Conservation (phyloP, 2,329 filamentous ascomycete species). For the Tolypocladium tropicale region DNA sequence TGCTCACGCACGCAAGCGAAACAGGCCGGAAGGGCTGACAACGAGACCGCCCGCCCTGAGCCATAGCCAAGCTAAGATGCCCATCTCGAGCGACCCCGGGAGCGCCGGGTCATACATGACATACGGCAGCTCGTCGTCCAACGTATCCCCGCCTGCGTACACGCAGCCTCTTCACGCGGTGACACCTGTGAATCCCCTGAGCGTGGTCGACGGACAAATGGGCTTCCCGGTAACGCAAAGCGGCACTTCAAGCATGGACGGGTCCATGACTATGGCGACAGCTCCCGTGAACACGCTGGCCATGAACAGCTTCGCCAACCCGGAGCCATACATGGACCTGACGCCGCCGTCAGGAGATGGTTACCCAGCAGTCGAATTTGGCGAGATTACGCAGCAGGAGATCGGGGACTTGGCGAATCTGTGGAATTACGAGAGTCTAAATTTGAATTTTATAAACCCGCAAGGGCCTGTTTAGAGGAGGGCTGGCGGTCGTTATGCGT, state of each 20-base stretch:
- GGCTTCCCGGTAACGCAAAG: not conserved
- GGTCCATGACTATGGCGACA: constrained; percentile 1
- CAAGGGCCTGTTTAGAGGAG: not conserved
- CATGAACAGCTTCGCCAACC: not conserved
- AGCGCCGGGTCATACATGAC: not conserved
- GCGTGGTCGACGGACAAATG: not conserved
- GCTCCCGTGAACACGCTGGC: not conserved
- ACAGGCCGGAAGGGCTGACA: constrained; percentile 1
- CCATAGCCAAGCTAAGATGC: not conserved
- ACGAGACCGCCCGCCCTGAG: constrained; percentile 5
- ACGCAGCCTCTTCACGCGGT: not conserved
- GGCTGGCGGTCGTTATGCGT: not conserved
- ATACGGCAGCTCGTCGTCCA: not conserved
- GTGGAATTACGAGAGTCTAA: constrained; percentile 23
- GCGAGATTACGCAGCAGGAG: constrained; percentile 19
- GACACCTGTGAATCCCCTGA: not conserved
- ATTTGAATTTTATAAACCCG: constrained; percentile 18
- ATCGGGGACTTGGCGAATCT: constrained; percentile 20
- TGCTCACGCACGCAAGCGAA: constrained; percentile 5
- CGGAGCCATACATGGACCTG: constrained; percentile 3
- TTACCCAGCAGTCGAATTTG: constrained; percentile 10
- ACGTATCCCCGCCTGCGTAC: not conserved
- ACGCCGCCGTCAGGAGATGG: constrained; percentile 6
- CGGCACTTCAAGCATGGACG: not conserved
- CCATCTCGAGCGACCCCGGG: constrained; percentile 1